These are phyloP conservation scores for Fonsecaea pugnacius DNA, from an alignment of 2,329 filamentous ascomycete species.

Conservation along the genomic window DNA sequence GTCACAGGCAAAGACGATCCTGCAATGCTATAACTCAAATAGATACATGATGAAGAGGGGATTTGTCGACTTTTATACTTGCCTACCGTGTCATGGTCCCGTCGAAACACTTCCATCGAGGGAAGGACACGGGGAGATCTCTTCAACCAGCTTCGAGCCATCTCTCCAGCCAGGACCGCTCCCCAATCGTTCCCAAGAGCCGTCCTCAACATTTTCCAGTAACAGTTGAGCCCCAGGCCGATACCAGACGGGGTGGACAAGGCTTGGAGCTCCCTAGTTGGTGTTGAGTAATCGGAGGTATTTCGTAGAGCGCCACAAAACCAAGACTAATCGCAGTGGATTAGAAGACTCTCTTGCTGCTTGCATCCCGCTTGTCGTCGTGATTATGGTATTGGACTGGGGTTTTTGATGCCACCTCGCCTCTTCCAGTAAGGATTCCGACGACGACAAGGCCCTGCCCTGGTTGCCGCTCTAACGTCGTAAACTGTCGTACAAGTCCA, in stretches of 20 bases:
- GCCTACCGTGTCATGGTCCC: neutral
- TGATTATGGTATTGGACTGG: neutral
- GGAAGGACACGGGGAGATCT: neutral
- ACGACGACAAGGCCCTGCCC: neutral
- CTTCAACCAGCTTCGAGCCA: neutral
- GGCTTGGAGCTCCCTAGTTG: neutral
- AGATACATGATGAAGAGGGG: neutral
- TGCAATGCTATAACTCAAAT: neutral
- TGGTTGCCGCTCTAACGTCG: neutral
- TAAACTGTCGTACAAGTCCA: neutral
- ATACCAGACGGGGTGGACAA: neutral
- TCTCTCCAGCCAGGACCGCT: neutral
- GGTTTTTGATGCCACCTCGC: neutral
- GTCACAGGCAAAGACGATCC: neutral
- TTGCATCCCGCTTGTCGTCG: neutral
- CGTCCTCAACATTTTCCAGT: neutral
- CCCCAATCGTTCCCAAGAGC: neutral
- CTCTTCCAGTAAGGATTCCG: neutral
- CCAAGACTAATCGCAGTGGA: neutral
- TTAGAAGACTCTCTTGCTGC: conserved; percentile 2
- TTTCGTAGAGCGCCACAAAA: neutral
- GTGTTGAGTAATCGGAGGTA: neutral
- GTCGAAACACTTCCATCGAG: neutral
- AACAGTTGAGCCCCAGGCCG: neutral
- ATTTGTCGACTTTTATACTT: neutral